phyloP scores from a whole-genome alignment of 2,329 filamentous ascomycete species.

The Diaporthe nobilis region DNA sequence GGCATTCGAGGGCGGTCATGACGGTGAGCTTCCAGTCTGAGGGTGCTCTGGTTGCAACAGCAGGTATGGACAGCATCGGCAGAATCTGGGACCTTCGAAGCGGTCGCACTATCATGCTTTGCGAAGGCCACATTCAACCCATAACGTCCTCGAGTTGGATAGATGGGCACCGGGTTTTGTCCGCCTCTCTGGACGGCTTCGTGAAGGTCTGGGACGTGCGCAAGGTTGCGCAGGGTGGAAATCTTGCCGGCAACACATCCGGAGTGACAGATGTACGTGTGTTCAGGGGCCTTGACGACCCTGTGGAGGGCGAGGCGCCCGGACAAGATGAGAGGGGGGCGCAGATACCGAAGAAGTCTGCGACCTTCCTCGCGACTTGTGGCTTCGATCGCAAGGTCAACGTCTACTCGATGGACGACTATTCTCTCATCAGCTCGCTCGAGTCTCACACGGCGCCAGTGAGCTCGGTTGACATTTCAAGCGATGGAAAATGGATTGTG shows the following conservation, averaged over 20 bases:
- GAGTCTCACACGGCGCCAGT: conserved; percentile 94
- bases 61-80: conserved; percentile 94
- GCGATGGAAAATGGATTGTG: conserved; percentile 91
- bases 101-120: conserved; percentile 93
- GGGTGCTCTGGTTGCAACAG: conserved; percentile 90
- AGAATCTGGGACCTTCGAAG: conserved; percentile 96
- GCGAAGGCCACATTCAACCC: conserved; percentile 93
- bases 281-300: conserved; percentile 90
- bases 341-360: conserved; percentile 83
- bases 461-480: conserved; percentile 88
- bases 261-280: conserved; percentile 94
- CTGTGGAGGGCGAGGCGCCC: conserved; percentile 72
- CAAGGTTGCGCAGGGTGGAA: conserved; percentile 85
- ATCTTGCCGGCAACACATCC: conserved; percentile 90
- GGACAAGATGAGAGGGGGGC: conserved; percentile 76
- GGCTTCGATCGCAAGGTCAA: conserved; percentile 98
- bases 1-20: conserved; percentile 94
- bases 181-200: conserved; percentile 93
- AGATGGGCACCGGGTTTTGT: conserved; percentile 93
- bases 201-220: conserved; percentile 98
- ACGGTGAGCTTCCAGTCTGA: conserved; percentile 91
- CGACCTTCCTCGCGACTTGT: conserved; percentile 90
- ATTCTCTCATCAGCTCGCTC: conserved; percentile 88
- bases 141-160: conserved; percentile 96
- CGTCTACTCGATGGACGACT: conserved; percentile 96